These are phyloP conservation scores for Fallopia convolvulus DNA, from an alignment of 148 eudicot species.

Conservation along the genomic window DNA sequence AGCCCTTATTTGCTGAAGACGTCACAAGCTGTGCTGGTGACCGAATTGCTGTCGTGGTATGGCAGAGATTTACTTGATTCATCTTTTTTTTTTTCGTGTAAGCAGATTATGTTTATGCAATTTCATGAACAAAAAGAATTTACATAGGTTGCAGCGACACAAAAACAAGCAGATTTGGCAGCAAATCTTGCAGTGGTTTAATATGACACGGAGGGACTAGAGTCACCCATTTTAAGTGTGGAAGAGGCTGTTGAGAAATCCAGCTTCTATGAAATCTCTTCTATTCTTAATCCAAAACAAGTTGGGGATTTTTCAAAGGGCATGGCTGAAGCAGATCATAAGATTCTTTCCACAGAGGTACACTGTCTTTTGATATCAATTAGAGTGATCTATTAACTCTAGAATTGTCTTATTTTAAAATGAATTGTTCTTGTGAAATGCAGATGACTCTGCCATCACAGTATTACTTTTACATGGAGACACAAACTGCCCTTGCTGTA, in stretches of 20 bases:
- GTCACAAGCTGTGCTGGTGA: conserved; percentile 65
- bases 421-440: conserved; percentile 9
- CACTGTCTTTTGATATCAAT: neutral
- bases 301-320: conserved; percentile 80
- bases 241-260: conserved; percentile 83
- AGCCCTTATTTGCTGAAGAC: conserved; percentile 73
- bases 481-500: conserved; percentile 71
- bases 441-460: conserved; percentile 76
- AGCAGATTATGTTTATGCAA: neutral
- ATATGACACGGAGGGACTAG: conserved; percentile 57
- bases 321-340: conserved; percentile 87
- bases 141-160: conserved; percentile 71
- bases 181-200: conserved; percentile 53
- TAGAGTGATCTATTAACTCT: neutral
- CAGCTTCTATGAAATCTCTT: conserved; percentile 73
- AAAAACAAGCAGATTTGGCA: conserved; percentile 66
- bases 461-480: conserved; percentile 79
- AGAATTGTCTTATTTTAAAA: neutral
- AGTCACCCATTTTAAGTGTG: conserved; percentile 75
- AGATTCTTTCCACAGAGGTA: conserved; percentile 83
- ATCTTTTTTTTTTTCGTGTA: neutral
- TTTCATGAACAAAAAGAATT: neutral
- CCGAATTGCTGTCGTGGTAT: conserved; percentile 83
- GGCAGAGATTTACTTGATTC: neutral
- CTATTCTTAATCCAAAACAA: conserved; percentile 42